A percentile compares a stretch with the other conserved stretches of the same genome.
phyloP scores from a whole-genome alignment of 331 rosid genomes.

The Quercus tomentella region DNA sequence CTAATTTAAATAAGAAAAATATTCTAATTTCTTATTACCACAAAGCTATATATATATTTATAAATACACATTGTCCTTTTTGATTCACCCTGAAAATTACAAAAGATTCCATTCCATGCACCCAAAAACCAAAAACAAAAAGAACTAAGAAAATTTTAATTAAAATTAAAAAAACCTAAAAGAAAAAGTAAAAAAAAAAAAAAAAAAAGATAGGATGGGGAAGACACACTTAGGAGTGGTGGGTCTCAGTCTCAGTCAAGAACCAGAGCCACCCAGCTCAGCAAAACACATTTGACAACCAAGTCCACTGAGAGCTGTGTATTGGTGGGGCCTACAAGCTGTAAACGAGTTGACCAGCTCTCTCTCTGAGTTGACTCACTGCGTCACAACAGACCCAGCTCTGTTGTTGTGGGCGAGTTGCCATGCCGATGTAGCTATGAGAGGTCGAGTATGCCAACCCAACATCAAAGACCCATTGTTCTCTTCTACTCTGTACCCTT shows the following conservation, averaged over 20 bases:
- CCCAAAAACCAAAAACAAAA: constrained; percentile 15
- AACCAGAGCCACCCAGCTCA: constrained; percentile 47
- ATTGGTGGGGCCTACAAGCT: neutral
- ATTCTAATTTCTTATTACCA: constrained; percentile 10
- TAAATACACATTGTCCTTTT: constrained; percentile 33
- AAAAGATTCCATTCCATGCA: constrained; percentile 40
- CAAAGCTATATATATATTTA: constrained; percentile 24
- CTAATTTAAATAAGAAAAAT: neutral
- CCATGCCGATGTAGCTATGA: constrained; percentile 94
- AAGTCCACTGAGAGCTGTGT: constrained; percentile 21
- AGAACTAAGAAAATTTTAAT: neutral
- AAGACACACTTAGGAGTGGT: constrained; percentile 32
- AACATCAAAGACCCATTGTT: constrained; percentile 68
- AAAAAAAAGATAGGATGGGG: neutral
- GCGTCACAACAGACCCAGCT: constrained; percentile 14
- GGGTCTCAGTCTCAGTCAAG: constrained; percentile 45
- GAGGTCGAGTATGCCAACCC: constrained; percentile 89
- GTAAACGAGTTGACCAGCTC: neutral
- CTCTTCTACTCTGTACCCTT: constrained; percentile 88
- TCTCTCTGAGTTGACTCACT: constrained; percentile 39
- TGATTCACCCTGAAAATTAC: constrained; percentile 46
- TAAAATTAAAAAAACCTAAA: neutral
- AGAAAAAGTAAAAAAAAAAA: neutral
- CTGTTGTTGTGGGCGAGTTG: constrained; percentile 26
- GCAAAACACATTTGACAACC: constrained; percentile 40